A percentile compares a stretch with the other conserved stretches of the same genome.
Conservation (phyloP, 139 green algal genomes). For the Ulvella scutata region DNA sequence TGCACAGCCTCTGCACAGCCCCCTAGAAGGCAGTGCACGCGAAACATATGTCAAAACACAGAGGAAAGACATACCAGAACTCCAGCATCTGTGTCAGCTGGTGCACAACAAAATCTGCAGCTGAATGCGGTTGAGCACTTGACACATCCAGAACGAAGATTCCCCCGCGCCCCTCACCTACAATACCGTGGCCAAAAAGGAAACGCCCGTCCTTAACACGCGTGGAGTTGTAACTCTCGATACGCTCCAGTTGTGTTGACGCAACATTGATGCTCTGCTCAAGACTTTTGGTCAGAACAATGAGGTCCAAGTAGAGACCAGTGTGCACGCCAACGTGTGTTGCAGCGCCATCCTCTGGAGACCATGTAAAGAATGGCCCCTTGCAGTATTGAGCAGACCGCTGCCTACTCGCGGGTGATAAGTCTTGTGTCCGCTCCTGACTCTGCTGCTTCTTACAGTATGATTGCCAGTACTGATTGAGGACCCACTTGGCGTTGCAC, state of each 20-base stretch:
- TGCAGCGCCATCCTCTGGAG: background rate
- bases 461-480: background rate
- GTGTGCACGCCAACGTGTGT: background rate
- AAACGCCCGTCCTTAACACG: background rate
- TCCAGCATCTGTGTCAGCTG: background rate
- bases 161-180: background rate
- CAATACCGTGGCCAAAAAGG: background rate
- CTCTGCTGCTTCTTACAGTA: background rate
- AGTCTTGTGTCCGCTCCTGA: background rate
- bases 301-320: background rate
- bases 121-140: background rate
- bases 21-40: too few relatives aligned
- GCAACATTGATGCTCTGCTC: background rate
- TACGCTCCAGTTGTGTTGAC: background rate
- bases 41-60: too few relatives aligned
- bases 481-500: conserved; percentile 1
- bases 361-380: background rate
- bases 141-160: background rate
- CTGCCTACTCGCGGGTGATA: background rate
- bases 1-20: too few relatives aligned
- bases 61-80: background rate
- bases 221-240: background rate
- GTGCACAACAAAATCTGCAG: background rate
- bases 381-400: background rate
- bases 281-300: background rate